These are phyloP conservation scores for Brassica napus DNA, from an alignment of 345 rosid genomes.

Conservation along the genomic window Da-Ae NC_063439.1:10699001-10699500, in stretches of 20 bases:
- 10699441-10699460: constrained; percentile 45
- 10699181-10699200: constrained; percentile 56
- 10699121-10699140: constrained; percentile 2
- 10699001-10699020: constrained; percentile 63
- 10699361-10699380: constrained; percentile 67
- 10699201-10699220: constrained; percentile 52
- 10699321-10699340: neutral
- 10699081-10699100: constrained; percentile 7
- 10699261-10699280: constrained; percentile 1
- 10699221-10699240: constrained; percentile 71
- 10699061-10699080: constrained; percentile 23
- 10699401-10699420: constrained; percentile 47
- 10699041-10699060: constrained; percentile 57
- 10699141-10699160: constrained; percentile 60
- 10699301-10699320: neutral
- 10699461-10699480: neutral
- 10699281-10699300: neutral
- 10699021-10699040: constrained; percentile 68
- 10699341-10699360: constrained; percentile 89
- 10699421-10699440: constrained; percentile 51
- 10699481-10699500: neutral
- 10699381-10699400: constrained; percentile 86
- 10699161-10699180: constrained; percentile 65
- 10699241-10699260: constrained; percentile 52
- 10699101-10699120: neutral